Evolutionary conservation across 2,329 filamentous ascomycete species (phyloP), one percentile per base, ranked within the genome.

Genomic region (Aspergillus sp.): DNA sequence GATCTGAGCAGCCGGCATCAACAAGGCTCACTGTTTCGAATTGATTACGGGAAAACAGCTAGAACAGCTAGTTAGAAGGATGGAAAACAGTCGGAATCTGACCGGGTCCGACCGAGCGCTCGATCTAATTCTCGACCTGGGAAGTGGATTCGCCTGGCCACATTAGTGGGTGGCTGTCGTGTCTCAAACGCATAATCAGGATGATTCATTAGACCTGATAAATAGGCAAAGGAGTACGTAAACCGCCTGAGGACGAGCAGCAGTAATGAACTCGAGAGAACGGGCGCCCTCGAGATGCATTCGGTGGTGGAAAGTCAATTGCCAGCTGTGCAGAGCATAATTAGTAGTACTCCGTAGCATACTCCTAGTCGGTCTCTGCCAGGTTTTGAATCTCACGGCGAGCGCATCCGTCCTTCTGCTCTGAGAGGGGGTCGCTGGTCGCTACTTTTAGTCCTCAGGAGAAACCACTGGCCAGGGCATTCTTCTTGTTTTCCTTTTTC

Each of bases 141-240:
- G 39, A 56, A 54, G 62, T 65, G 63, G 63, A 52, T 49, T 59
- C 43, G 56, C 52, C 55, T 56, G 57, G 52, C 55, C 44, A 50
- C 52, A 55, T 58, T 55, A 49, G 58, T 57, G 56, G 51, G 56
- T 57, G 44, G 55, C 44, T 56, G 62, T 65, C 58, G 63, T 65
- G 63, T 64, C 62, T 65, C 60, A 64, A 58, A 47, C 51, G 45
- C 58, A 57, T 48, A 52, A 57, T 57, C 58, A 60, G 58, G 55
- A 57, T 60, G 46, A 55, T 60, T 55, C 52, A 55, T 57, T 57
- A 46, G 55, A 44, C 45, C 41, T 55, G 19, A 17, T 50, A 45
- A 48, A 27, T 47, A 50, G 27, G 39, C 37, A 57, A 52, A 52
- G 46, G 35, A 39, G 19, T 23, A 37, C 35, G 35, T 37, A 37